Percentiles rank a stretch among this genome's conserved stretches.
These are phyloP conservation scores for Trichoderma asperellum DNA, from an alignment of 2,329 filamentous ascomycete species.

Conservation along the genomic window DNA sequence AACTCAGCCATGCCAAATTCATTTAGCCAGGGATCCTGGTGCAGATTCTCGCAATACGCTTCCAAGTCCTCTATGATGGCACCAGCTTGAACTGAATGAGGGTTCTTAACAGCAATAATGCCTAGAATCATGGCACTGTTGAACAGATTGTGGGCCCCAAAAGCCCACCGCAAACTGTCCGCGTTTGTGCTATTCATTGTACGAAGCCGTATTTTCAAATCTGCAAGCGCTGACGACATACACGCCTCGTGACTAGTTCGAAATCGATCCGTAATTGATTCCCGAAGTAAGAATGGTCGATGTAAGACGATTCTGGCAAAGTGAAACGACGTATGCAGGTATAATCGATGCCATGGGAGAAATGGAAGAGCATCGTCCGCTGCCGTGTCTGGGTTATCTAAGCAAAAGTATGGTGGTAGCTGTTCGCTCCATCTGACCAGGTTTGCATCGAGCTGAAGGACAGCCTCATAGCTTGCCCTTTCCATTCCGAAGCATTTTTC, in stretches of 20 bases:
- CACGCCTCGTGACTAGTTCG: slow-evolving; percentile 13
- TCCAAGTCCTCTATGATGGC: slow-evolving; percentile 17
- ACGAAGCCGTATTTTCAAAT: slow-evolving; percentile 10
- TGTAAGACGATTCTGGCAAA: slow-evolving; percentile 19
- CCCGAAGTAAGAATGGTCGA: slow-evolving; percentile 3
- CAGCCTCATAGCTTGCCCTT: slow-evolving; percentile 9
- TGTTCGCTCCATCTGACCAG: slow-evolving; percentile 10
- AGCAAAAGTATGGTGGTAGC: slow-evolving; percentile 11
- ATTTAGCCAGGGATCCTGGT: slow-evolving; percentile 17
- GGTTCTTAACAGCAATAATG: slow-evolving; percentile 10
- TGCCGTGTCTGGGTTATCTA: slow-evolving; percentile 1
- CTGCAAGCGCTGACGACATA: slow-evolving; percentile 14
- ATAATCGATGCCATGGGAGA: not conserved
- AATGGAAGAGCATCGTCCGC: slow-evolving; percentile 1
- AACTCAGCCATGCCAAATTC: slow-evolving; percentile 19
- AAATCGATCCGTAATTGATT: slow-evolving; percentile 19
- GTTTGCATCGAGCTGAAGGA: slow-evolving; percentile 15
- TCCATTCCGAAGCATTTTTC: slow-evolving; percentile 19
- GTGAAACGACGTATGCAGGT: slow-evolving; percentile 14
- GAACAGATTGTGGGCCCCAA: slow-evolving; percentile 11
- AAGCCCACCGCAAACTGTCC: slow-evolving; percentile 11
- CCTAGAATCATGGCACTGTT: slow-evolving; percentile 20
- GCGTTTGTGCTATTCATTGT: slow-evolving; percentile 13
- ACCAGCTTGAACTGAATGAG: slow-evolving; percentile 2
- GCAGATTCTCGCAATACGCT: slow-evolving; percentile 15